These are phyloP conservation scores for Bifiguratus adelaidae DNA, from an alignment of 192 early-diverging fungal genomes.

Conservation along the genomic window DNA sequence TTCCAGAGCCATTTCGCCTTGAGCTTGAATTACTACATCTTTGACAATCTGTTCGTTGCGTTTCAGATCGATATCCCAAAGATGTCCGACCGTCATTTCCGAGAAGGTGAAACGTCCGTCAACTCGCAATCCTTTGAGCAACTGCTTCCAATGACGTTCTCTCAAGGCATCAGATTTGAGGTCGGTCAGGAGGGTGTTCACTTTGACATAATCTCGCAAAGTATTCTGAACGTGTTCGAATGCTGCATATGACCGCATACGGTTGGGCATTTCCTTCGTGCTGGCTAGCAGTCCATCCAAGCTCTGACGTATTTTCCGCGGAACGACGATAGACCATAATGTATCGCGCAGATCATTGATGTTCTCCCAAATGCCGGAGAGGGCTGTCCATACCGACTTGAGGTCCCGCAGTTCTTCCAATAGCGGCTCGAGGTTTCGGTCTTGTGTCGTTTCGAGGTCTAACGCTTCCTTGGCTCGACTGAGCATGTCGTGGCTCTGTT, in stretches of 20 bases:
- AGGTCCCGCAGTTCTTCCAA: constrained; percentile 89
- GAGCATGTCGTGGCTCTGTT: constrained; percentile 81
- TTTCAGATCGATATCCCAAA: constrained; percentile 91
- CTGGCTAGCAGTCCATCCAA: constrained; percentile 72
- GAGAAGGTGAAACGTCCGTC: constrained; percentile 54
- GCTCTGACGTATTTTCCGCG: constrained; percentile 82
- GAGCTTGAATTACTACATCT: constrained; percentile 85
- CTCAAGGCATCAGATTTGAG: constrained; percentile 95
- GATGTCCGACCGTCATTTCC: constrained; percentile 87
- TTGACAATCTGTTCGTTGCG: constrained; percentile 79
- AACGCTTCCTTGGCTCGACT: constrained; percentile 90
- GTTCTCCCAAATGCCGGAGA: constrained; percentile 74
- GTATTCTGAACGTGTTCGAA: constrained; percentile 90
- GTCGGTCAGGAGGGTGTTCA: constrained; percentile 71
- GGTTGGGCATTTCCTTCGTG: constrained; percentile 91
- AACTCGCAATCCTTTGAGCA: constrained; percentile 76
- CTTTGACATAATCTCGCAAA: constrained; percentile 68
- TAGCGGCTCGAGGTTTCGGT: constrained; percentile 69
- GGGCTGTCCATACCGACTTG: constrained; percentile 83
- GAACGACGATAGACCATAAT: constrained; percentile 74
- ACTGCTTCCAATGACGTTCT: constrained; percentile 94
- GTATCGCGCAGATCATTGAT: constrained; percentile 81
- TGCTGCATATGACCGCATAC: constrained; percentile 95
- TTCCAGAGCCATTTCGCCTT: constrained; percentile 99
- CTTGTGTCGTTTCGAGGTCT: constrained; percentile 62